A percentile compares a stretch with the other conserved stretches of the same genome.
Conservation (phyloP, 2,329 filamentous ascomycete genomes). For the Penicillium aurantiogriseum region DNA sequence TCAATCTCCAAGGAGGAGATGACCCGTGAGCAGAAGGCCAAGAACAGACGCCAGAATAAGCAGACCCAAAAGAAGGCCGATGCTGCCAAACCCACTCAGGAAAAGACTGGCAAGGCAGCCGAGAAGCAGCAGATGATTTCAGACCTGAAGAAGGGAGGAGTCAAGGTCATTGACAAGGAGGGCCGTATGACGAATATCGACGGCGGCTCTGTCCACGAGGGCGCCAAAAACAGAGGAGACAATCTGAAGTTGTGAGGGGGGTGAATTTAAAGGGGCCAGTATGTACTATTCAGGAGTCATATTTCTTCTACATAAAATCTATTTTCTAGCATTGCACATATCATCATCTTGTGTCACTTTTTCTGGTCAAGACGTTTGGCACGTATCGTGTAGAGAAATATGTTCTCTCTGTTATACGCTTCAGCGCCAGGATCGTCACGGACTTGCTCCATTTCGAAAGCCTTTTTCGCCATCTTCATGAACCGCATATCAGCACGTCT, state of each 20-base stretch:
- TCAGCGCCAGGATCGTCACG: conserved; percentile 52
- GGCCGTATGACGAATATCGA: conserved; percentile 81
- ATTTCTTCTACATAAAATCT: conserved; percentile 10
- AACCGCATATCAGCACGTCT: conserved; percentile 77
- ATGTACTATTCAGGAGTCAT: conserved; percentile 5
- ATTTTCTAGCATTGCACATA: conserved; percentile 13
- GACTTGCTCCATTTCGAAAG: conserved; percentile 63
- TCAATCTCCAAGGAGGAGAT: conserved; percentile 82
- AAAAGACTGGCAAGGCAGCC: conserved; percentile 45
- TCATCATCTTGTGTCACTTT: not conserved
- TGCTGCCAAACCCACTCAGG: conserved; percentile 48
- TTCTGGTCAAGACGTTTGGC: conserved; percentile 16
- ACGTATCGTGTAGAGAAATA: conserved; percentile 41
- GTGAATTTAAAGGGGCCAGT: conserved; percentile 3
- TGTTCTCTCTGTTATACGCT: conserved; percentile 38
- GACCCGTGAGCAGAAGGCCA: conserved; percentile 78
- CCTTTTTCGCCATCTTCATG: conserved; percentile 67
- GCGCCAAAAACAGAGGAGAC: conserved; percentile 29
- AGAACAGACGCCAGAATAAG: conserved; percentile 76
- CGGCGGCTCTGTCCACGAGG: conserved; percentile 65
- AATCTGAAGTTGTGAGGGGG: conserved; percentile 35
- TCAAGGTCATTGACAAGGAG: conserved; percentile 88
- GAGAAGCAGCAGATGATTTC: conserved; percentile 58
- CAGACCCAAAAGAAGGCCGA: conserved; percentile 71
- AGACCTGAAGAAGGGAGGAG: conserved; percentile 77